These are phyloP conservation scores for Saturnispora sanitii DNA, from an alignment of 805 yeast genomes.

Conservation along the genomic window DNA sequence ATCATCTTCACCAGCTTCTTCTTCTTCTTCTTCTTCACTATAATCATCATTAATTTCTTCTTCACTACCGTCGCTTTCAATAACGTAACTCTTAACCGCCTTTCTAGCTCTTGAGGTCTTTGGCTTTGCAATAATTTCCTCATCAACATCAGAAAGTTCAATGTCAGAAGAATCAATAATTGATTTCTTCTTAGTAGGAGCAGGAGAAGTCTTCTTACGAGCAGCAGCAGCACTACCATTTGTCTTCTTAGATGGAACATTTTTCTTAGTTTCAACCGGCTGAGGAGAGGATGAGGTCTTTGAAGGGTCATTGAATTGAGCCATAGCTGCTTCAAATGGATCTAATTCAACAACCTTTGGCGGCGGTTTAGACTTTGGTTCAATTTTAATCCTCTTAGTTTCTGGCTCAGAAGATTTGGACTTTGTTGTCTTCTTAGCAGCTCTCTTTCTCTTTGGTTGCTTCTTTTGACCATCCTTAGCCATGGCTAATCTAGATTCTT, in stretches of 20 bases:
- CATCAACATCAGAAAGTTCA: constrained; percentile 11
- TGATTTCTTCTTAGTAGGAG: constrained; percentile 6
- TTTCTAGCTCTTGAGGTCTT: constrained; percentile 8
- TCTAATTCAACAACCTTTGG: constrained; percentile 15
- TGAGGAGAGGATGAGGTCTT: constrained; percentile 4
- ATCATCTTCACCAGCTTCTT: constrained; percentile 2
- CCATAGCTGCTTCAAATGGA: constrained; percentile 9
- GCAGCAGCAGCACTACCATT: constrained; percentile 1
- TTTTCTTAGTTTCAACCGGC: constrained; percentile 1
- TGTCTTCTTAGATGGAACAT: background rate
- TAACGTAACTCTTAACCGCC: constrained; percentile 11
- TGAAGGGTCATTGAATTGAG: constrained; percentile 3
- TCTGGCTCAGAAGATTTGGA: too few species aligned
- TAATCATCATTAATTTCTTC: constrained; percentile 10
- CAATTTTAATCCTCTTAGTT: constrained; percentile 25
- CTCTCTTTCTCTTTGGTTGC: constrained; percentile 22
- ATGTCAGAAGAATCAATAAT: constrained; percentile 7
- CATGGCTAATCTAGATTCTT: constrained; percentile 43
- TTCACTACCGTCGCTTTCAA: constrained; percentile 16
- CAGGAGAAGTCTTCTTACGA: constrained; percentile 5
- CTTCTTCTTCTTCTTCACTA: constrained; percentile 14
- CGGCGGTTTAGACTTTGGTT: constrained; percentile 15
- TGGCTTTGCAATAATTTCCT: constrained; percentile 7
- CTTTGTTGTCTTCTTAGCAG: constrained; percentile 29
- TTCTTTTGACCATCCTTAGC: constrained; percentile 37